Conservation (phyloP, 306 rosid species). For the Lablab purpureus region DNA sequence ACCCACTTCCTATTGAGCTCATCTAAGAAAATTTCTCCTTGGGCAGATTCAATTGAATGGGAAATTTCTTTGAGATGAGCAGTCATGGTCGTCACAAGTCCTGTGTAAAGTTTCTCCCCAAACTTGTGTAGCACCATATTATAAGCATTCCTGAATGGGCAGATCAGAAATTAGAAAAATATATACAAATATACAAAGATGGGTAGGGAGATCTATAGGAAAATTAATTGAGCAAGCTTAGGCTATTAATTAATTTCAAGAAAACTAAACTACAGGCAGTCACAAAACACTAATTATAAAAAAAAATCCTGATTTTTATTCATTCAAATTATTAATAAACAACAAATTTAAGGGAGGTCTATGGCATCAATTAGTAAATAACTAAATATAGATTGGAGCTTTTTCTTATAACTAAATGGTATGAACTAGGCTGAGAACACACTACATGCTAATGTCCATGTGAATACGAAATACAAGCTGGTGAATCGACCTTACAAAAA, state of each 20-base stretch:
- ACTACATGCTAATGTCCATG: background rate
- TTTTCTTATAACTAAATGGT: constrained; percentile 3
- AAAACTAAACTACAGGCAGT: constrained; percentile 27
- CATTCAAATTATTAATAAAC: constrained; percentile 17
- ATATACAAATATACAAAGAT: constrained; percentile 19
- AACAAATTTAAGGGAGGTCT: constrained; percentile 12
- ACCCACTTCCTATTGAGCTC: constrained; percentile 69
- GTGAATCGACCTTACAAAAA: constrained; percentile 18
- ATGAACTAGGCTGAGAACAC: constrained; percentile 11
- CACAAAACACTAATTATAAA: background rate
- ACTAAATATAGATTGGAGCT: constrained; percentile 13
- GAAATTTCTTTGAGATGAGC: constrained; percentile 57
- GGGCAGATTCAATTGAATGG: constrained; percentile 59
- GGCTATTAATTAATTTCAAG: constrained; percentile 1
- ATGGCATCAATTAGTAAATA: background rate
- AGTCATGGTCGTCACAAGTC: constrained; percentile 61
- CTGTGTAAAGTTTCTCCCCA: constrained; percentile 67
- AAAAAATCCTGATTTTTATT: background rate
- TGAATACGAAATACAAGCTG: background rate
- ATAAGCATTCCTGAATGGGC: constrained; percentile 61
- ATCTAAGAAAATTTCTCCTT: constrained; percentile 64
- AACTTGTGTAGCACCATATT: constrained; percentile 67
- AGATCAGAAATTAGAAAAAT: constrained; percentile 39
- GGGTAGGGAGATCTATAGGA: background rate
- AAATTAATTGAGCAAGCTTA: background rate